Conservation (phyloP, 176 grass and related monocot genomes). For the Carex cristatella region DNA sequence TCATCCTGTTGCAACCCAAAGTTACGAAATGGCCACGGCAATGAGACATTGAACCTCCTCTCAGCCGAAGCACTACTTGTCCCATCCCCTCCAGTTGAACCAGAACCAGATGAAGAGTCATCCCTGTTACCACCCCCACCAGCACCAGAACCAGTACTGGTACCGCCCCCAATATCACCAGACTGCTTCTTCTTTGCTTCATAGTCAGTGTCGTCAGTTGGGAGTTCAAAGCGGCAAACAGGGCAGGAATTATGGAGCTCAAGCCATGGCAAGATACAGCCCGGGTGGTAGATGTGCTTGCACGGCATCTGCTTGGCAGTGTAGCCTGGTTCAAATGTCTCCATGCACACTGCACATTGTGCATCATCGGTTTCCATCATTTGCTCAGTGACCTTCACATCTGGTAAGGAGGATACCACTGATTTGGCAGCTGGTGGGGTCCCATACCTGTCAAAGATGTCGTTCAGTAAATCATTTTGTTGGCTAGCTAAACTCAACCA, state of each 20-base stretch:
- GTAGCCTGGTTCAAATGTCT: conserved; percentile 68
- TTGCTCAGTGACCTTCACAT: conserved; percentile 47
- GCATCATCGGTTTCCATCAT: conserved; percentile 58
- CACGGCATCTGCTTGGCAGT: conserved; percentile 88
- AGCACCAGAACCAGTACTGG: conserved; percentile 14
- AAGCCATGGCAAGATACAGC: conserved; percentile 84
- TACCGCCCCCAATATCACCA: neutral
- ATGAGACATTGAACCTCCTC: conserved; percentile 53
- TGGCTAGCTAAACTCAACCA: neutral
- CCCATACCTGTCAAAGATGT: conserved; percentile 36
- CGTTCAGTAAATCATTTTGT: neutral
- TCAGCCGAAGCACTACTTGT: conserved; percentile 24
- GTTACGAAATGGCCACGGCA: conserved; percentile 65
- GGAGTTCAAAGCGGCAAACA: conserved; percentile 89
- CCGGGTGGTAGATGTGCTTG: conserved; percentile 80
- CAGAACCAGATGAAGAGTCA: conserved; percentile 9
- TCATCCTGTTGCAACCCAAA: conserved; percentile 41
- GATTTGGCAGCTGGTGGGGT: conserved; percentile 80
- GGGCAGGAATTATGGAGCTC: conserved; percentile 97
- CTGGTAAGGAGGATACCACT: conserved; percentile 40
- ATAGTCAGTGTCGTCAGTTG: conserved; percentile 82
- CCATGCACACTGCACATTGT: conserved; percentile 88
- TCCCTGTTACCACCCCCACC: conserved; percentile 16
- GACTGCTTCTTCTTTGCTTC: conserved; percentile 36
- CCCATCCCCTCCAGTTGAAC: conserved; percentile 14